phyloP scores from a whole-genome alignment of 177 flowering plant species.

The Vitis hybrid region DNA sequence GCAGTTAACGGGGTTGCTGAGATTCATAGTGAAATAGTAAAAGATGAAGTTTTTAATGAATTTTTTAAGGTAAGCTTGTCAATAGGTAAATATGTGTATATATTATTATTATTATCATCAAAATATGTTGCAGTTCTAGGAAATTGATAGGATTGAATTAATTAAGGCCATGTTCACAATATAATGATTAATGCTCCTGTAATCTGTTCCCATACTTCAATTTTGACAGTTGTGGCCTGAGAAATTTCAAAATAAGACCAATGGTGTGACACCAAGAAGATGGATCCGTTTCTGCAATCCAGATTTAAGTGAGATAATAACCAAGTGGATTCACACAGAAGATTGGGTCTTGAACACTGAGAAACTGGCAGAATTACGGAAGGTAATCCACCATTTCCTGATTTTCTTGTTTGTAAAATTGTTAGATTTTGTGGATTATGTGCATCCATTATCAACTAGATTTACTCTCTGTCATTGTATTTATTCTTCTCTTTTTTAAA shows the following conservation, averaged over 20 bases:
- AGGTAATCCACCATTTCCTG: slow-evolving; percentile 45
- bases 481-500: too few relatives aligned
- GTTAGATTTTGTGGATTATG: background rate
- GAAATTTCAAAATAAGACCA: slow-evolving; percentile 95
- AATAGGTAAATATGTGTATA: background rate
- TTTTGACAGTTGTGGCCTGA: slow-evolving; percentile 86
- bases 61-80: slow-evolving; percentile 60
- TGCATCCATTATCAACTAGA: background rate
- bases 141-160: background rate
- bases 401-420: background rate
- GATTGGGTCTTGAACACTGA: slow-evolving; percentile 82
- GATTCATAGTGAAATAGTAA: slow-evolving; percentile 94
- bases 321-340: slow-evolving; percentile 75
- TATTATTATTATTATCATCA: background rate
- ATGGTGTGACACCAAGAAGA: slow-evolving; percentile 96
- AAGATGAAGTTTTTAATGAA: slow-evolving; percentile 84
- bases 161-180: background rate
- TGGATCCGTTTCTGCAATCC: slow-evolving; percentile 95
- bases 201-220: background rate
- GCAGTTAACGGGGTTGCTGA: slow-evolving; percentile 98
- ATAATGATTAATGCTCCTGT: background rate
- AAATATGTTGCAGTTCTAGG: background rate
- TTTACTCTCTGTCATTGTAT: background rate
- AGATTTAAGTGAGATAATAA: slow-evolving; percentile 62
- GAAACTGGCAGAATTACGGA: slow-evolving; percentile 69